phyloP scores from a whole-genome alignment of 1,139 yeast genomes.

The Magnusiomyces suaveolens region DNA sequence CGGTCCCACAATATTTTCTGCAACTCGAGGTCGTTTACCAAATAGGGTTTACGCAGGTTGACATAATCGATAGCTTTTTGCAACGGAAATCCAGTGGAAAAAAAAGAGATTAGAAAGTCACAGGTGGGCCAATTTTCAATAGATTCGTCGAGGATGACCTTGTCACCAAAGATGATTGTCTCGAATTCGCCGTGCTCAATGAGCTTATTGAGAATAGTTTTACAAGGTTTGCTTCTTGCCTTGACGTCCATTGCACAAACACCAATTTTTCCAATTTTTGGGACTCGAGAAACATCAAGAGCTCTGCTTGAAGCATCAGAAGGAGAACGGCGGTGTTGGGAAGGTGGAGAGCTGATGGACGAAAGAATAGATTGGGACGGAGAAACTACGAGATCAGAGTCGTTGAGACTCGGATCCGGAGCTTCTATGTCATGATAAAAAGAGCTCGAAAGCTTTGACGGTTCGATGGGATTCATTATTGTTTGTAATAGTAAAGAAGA shows the following conservation, averaged over 20 bases:
- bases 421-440: too few species aligned
- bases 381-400: conserved; percentile 6
- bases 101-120: conserved; percentile 85
- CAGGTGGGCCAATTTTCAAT: conserved; percentile 98
- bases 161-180: conserved; percentile 94
- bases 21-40: conserved; percentile 79
- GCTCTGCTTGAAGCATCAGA: conserved; percentile 8
- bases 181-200: conserved; percentile 94
- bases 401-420: too few species aligned
- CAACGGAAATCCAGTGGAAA: conserved; percentile 88
- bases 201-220: conserved; percentile 77
- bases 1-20: conserved; percentile 97
- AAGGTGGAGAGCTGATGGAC: too few species aligned
- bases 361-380: neutral
- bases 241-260: conserved; percentile 99
- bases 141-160: conserved; percentile 83
- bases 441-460: too few species aligned
- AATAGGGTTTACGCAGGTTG: conserved; percentile 77
- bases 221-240: conserved; percentile 90
- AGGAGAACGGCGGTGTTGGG: conserved; percentile 8
- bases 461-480: too few species aligned
- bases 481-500: too few species aligned
- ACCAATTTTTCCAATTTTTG: conserved; percentile 86
- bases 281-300: conserved; percentile 28
- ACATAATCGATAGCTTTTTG: conserved; percentile 92